Conservation (phyloP, 164 flowering plant genomes). For the Tetracentron sinense region DNA sequence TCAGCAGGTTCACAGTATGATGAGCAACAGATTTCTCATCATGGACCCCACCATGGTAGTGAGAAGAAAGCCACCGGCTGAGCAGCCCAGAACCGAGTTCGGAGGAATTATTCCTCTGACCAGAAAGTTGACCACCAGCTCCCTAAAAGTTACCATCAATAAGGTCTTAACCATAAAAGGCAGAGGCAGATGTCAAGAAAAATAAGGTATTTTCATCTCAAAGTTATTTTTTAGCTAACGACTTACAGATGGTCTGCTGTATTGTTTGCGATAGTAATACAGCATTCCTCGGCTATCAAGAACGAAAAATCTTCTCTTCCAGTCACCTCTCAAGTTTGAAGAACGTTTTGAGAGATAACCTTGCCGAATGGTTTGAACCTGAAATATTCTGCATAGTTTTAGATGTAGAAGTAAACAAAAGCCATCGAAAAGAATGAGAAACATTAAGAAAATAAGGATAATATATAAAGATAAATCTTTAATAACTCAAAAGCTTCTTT, state of each 20-base stretch:
- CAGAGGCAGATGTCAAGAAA: conserved; percentile 4
- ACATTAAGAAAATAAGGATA: background rate
- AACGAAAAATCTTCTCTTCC: conserved; percentile 95
- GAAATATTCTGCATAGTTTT: conserved; percentile 20
- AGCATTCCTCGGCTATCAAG: conserved; percentile 96
- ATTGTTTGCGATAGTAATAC: conserved; percentile 87
- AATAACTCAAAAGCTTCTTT: background rate
- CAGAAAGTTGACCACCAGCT: conserved; percentile 48
- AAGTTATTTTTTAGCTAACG: background rate
- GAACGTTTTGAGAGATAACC: conserved; percentile 96
- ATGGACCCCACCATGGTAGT: conserved; percentile 84
- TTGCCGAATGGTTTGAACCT: conserved; percentile 97
- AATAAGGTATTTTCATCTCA: background rate
- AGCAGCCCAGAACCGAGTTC: conserved; percentile 84
- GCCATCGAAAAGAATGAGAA: conserved; percentile 5
- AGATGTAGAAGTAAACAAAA: conserved; percentile 14
- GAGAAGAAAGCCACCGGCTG: conserved; percentile 95
- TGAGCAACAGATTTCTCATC: conserved; percentile 95
- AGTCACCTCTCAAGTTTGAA: conserved; percentile 89
- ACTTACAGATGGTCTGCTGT: conserved; percentile 68
- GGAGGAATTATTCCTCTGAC: conserved; percentile 53
- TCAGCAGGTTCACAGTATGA: conserved; percentile 92
- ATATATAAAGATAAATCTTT: background rate
- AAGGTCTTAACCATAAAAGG: conserved; percentile 1
- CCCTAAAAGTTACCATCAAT: conserved; percentile 35